These are phyloP conservation scores for Penicillium dipodomyicola DNA, from an alignment of 495 filamentous ascomycete species.

Conservation along the genomic window DNA sequence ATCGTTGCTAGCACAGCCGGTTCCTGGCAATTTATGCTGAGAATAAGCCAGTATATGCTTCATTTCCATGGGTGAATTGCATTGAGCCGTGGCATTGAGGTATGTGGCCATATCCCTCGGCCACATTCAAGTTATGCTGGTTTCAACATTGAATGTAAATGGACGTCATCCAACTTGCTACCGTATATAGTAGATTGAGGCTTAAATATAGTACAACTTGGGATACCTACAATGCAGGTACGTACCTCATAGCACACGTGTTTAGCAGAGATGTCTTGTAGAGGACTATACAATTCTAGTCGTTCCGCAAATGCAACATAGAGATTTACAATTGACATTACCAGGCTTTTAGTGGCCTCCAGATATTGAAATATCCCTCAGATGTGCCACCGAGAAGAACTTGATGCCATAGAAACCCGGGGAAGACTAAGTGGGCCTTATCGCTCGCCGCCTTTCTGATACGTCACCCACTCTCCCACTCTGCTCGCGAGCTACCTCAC, in stretches of 20 bases:
- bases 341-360: background rate
- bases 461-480: conserved; percentile 29
- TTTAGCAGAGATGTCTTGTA: background rate
- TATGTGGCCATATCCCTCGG: background rate
- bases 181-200: background rate
- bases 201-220: background rate
- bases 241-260: background rate
- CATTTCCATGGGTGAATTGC: background rate
- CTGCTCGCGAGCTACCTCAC: conserved; percentile 10
- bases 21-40: background rate
- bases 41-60: background rate
- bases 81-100: background rate
- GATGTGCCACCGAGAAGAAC: background rate
- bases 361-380: background rate
- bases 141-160: background rate
- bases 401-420: conserved; percentile 8
- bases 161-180: background rate
- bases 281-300: background rate
- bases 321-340: background rate
- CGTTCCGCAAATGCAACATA: background rate
- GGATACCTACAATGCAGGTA: background rate
- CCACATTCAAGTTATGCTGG: background rate
- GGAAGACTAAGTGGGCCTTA: conserved; percentile 13
- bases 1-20: background rate
- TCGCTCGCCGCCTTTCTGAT: conserved; percentile 35